phyloP scores from a whole-genome alignment of 2,329 filamentous ascomycete species.

The Colletotrichum eleusines region DNA sequence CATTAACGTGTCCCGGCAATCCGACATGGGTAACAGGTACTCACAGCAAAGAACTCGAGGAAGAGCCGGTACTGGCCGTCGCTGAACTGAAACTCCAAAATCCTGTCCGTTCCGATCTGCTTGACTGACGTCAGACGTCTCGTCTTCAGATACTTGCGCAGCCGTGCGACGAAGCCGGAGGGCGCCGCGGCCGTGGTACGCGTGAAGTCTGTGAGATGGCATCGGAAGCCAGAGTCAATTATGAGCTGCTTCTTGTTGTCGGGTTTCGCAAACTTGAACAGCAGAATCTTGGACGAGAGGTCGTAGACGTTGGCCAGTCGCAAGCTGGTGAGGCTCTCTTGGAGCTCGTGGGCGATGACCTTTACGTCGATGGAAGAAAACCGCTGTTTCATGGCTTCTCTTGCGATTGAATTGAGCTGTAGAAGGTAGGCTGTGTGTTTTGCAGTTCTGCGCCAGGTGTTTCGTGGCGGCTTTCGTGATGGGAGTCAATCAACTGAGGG shows the following conservation, averaged over 20 bases:
- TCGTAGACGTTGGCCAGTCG: slow-evolving; percentile 96
- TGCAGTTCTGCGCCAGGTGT: slow-evolving; percentile 6
- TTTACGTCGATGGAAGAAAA: slow-evolving; percentile 85
- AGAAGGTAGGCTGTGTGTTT: neutral
- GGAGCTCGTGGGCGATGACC: slow-evolving; percentile 94
- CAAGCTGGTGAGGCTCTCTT: slow-evolving; percentile 78
- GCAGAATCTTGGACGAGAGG: slow-evolving; percentile 92
- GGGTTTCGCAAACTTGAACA: slow-evolving; percentile 94
- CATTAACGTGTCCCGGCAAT: neutral
- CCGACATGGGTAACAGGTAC: slow-evolving; percentile 10
- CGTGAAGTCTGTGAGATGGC: slow-evolving; percentile 91
- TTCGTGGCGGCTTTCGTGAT: slow-evolving; percentile 23
- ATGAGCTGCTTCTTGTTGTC: slow-evolving; percentile 90
- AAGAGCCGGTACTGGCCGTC: slow-evolving; percentile 90
- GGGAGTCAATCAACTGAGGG: slow-evolving; percentile 24
- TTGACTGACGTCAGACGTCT: slow-evolving; percentile 82
- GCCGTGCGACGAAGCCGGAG: slow-evolving; percentile 84
- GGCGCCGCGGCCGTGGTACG: slow-evolving; percentile 87
- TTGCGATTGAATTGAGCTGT: neutral
- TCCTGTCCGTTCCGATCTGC: slow-evolving; percentile 92
- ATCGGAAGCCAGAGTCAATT: slow-evolving; percentile 95
- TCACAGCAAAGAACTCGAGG: slow-evolving; percentile 89
- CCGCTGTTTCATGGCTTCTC: slow-evolving; percentile 77
- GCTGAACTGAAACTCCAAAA: slow-evolving; percentile 92
- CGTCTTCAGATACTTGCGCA: slow-evolving; percentile 91